Conservation (phyloP, 2,329 filamentous ascomycete genomes). For the Fusarium nisikadoi region DNA sequence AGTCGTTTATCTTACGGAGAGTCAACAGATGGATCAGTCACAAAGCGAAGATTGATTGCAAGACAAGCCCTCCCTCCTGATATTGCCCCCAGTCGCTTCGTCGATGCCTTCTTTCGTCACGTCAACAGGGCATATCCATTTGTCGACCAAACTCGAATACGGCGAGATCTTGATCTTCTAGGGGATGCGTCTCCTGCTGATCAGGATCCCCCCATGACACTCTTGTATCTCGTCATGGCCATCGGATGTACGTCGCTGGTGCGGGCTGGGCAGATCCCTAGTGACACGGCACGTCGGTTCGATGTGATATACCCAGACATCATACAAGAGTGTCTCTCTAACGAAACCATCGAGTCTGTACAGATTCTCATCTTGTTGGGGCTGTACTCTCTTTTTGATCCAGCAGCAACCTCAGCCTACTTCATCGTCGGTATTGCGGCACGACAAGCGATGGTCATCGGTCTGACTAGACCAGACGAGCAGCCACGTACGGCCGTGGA, state of each 20-base stretch:
- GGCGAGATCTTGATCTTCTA: constrained; percentile 48
- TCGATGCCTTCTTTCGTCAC: constrained; percentile 58
- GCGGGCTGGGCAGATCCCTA: constrained; percentile 54
- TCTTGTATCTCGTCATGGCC: constrained; percentile 58
- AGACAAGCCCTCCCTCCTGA: constrained; percentile 37
- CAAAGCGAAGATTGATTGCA: constrained; percentile 29
- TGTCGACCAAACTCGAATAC: constrained; percentile 51
- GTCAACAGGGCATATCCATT: constrained; percentile 59
- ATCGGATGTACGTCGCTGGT: constrained; percentile 58
- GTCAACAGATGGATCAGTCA: constrained; percentile 31
- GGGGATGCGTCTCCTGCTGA: constrained; percentile 44
- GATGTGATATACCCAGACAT: constrained; percentile 54
- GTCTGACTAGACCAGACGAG: constrained; percentile 50
- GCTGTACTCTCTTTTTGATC: constrained; percentile 57
- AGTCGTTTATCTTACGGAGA: constrained; percentile 38
- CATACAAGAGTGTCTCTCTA: constrained; percentile 53
- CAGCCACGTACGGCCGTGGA: constrained; percentile 42
- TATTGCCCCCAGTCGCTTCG: constrained; percentile 48
- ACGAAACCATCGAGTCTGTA: constrained; percentile 51
- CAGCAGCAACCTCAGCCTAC: constrained; percentile 52
- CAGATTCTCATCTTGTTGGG: constrained; percentile 56
- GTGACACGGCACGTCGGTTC: constrained; percentile 48
- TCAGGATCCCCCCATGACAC: constrained; percentile 45
- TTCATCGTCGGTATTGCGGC: constrained; percentile 54
- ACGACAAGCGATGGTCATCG: constrained; percentile 53